A percentile compares a stretch with the other conserved stretches of the same genome.
Evolutionary conservation across 495 filamentous ascomycete species (phyloP).

Genomic region (Cetradonia linearis): DNA sequence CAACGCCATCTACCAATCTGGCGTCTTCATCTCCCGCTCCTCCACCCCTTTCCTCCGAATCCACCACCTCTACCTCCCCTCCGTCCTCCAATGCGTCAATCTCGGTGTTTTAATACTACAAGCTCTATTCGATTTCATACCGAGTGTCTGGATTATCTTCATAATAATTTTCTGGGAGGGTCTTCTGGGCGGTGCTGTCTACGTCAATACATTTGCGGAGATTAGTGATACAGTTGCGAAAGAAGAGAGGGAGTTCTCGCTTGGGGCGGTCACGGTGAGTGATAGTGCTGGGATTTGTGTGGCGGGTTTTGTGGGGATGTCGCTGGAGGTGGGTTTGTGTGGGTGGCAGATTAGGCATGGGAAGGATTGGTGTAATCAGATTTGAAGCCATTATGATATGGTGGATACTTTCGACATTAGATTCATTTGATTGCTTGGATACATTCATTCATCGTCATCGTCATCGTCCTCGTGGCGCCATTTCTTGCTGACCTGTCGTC

Average conservation of each 20-base stretch:
- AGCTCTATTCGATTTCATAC: conserved; percentile 66
- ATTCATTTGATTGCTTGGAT: neutral
- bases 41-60: conserved; percentile 79
- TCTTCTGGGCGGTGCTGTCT: conserved; percentile 77
- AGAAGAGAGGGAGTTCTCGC: conserved; percentile 78
- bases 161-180: conserved; percentile 91
- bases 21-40: conserved; percentile 88
- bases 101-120: conserved; percentile 64
- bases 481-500: conserved; percentile 28
- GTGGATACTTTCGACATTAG: neutral
- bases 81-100: conserved; percentile 74
- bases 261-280: conserved; percentile 83
- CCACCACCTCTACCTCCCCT: conserved; percentile 69
- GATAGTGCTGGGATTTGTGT: conserved; percentile 87
- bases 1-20: conserved; percentile 67
- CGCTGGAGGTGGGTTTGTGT: conserved; percentile 74
- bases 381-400: conserved; percentile 4
- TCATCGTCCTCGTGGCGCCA: conserved; percentile 24
- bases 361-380: conserved; percentile 58
- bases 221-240: conserved; percentile 68
- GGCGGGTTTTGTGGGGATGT: conserved; percentile 76
- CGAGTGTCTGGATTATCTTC: conserved; percentile 74
- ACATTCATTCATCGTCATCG: conserved; percentile 3
- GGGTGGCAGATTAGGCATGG: conserved; percentile 69
- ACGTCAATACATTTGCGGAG: conserved; percentile 91